A percentile compares a stretch with the other conserved stretches of the same genome.
Evolutionary conservation across 345 rosid species (phyloP).

Genomic region (Eucalyptus sp.): DNA sequence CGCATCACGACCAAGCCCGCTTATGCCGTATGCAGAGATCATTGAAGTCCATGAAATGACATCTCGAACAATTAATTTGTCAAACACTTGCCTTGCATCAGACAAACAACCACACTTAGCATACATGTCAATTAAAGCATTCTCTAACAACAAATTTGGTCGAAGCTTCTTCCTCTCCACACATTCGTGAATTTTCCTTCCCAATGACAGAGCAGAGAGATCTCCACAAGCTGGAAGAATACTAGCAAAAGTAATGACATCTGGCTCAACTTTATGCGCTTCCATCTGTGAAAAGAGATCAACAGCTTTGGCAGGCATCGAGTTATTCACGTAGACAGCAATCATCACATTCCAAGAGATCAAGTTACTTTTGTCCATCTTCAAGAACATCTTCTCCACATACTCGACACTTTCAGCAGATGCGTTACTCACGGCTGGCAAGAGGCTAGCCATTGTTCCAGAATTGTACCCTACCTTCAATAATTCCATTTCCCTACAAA

Average conservation of each 20-base stretch:
- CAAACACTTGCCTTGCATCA: conserved; percentile 27
- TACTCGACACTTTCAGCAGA: background rate
- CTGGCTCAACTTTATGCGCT: background rate
- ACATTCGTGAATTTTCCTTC: conserved; percentile 25
- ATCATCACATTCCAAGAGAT: conserved; percentile 8
- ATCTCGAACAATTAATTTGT: conserved; percentile 8
- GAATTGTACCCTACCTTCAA: conserved; percentile 18
- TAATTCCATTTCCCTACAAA: conserved; percentile 31
- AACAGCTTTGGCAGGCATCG: background rate
- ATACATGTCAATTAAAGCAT: conserved; percentile 44
- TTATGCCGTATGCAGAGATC: conserved; percentile 48
- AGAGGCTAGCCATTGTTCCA: conserved; percentile 38
- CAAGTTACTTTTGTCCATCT: background rate
- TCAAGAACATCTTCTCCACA: conserved; percentile 1
- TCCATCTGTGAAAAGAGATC: conserved; percentile 8
- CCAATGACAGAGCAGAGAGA: conserved; percentile 24
- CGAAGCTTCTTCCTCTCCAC: conserved; percentile 8
- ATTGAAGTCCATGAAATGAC: conserved; percentile 38
- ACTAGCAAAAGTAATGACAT: background rate
- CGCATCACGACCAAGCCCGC: conserved; percentile 30
- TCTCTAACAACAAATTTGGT: conserved; percentile 17
- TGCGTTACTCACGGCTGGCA: conserved; percentile 5
- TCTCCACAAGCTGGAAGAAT: conserved; percentile 32
- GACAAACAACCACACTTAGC: conserved; percentile 51
- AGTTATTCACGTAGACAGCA: background rate